These are phyloP conservation scores for Trichophaea hybrida DNA, from an alignment of 2,329 filamentous ascomycete genomes.

Conservation along the genomic window DNA sequence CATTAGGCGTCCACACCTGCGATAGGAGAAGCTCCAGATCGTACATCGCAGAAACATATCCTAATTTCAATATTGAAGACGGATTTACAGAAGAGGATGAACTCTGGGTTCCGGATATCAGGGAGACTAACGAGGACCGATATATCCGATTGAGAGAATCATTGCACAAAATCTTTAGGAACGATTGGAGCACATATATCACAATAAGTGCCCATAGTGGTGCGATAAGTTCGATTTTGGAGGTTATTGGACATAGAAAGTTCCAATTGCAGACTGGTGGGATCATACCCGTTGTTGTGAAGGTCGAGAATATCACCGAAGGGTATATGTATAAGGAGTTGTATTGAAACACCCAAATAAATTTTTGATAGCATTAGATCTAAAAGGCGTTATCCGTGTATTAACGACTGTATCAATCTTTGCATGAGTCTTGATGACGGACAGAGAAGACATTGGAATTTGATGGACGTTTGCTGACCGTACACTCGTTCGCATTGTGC, in stretches of 20 bases:
- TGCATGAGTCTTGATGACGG: not conserved
- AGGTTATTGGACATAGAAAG: slow-evolving; percentile 18
- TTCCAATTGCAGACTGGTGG: slow-evolving; percentile 53
- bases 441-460: not conserved
- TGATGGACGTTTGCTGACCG: not conserved
- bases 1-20: slow-evolving; percentile 54
- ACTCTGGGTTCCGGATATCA: slow-evolving; percentile 37
- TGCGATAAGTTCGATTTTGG: slow-evolving; percentile 40
- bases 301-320: slow-evolving; percentile 31
- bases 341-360: no score
- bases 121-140: slow-evolving; percentile 38
- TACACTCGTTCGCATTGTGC: not conserved
- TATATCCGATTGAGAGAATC: slow-evolving; percentile 37
- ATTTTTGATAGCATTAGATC: no score
- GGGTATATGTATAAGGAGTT: no score
- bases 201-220: slow-evolving; percentile 48
- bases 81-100: slow-evolving; percentile 47
- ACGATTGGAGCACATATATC: slow-evolving; percentile 36
- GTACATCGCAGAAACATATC: slow-evolving; percentile 41
- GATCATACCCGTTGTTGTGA: slow-evolving; percentile 53
- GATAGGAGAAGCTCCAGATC: slow-evolving; percentile 45
- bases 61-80: slow-evolving; percentile 42
- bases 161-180: slow-evolving; percentile 43
- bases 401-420: no score
- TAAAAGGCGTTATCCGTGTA: no score